Conservation (phyloP, 208 protist genomes). For the Leishmania arabica region DNA sequence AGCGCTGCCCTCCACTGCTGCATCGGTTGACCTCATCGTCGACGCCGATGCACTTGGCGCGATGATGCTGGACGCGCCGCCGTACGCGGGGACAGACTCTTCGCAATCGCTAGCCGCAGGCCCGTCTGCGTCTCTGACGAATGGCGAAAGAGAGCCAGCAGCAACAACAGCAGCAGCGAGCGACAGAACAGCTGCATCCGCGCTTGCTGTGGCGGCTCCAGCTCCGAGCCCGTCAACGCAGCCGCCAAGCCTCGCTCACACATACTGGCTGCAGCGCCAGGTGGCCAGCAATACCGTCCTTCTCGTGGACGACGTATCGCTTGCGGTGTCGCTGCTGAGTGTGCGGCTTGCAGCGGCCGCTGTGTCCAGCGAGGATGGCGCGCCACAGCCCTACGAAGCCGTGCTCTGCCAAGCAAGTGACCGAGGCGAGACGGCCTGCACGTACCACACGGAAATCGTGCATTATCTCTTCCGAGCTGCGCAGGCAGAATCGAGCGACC, state of each 20-base stretch:
- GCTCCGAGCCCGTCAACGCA: not conserved
- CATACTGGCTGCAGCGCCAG: conserved; percentile 85
- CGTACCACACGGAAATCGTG: conserved; percentile 38
- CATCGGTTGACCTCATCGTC: not conserved
- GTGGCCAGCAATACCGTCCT: conserved; percentile 58
- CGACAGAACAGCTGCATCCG: not conserved
- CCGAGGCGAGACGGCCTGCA: conserved; percentile 1
- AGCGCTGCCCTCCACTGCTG: not conserved
- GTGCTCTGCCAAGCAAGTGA: conserved; percentile 21
- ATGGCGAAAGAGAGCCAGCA: not conserved
- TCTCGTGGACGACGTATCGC: conserved; percentile 54
- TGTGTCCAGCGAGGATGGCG: not conserved
- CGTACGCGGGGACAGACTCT: not conserved
- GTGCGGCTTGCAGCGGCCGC: conserved; percentile 30
- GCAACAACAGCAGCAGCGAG: too few relatives aligned
- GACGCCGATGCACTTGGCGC: conserved; percentile 4
- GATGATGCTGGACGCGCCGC: conserved; percentile 10
- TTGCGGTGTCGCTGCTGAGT: conserved; percentile 35
- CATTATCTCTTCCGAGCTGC: conserved; percentile 22
- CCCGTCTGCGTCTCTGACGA: not conserved
- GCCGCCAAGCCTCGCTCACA: conserved; percentile 55
- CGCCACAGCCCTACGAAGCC: conserved; percentile 1
- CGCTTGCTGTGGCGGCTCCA: not conserved
- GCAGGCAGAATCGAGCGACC: not conserved
- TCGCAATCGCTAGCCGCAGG: not conserved